Evolutionary conservation across 257 asterid genomes (phyloP).

Genomic region (Ilex aquifolium): DNA sequence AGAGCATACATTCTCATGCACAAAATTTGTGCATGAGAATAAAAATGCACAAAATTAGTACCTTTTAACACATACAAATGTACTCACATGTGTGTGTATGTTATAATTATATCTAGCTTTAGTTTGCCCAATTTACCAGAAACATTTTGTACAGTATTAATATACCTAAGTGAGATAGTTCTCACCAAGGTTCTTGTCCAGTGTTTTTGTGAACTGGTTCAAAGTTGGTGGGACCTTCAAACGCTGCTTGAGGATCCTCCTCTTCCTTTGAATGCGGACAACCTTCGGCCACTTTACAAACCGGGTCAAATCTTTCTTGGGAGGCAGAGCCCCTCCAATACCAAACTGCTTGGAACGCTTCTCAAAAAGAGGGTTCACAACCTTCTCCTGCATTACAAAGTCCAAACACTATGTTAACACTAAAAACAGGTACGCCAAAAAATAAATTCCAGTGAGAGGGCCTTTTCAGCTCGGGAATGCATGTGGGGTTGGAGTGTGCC

Average conservation of each 20-base stretch:
- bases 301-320: constrained; percentile 33
- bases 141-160: neutral
- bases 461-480: no score
- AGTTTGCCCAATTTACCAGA: neutral
- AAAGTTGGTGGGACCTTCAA: constrained; percentile 45
- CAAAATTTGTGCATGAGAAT: neutral
- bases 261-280: constrained; percentile 34
- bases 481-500: neutral
- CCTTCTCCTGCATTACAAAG: constrained; percentile 18
- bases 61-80: neutral
- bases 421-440: neutral
- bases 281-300: constrained; percentile 33
- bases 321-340: constrained; percentile 39
- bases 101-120: neutral
- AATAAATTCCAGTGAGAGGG: neutral
- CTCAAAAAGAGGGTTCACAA: constrained; percentile 39
- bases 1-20: neutral
- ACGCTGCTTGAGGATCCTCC: constrained; percentile 37
- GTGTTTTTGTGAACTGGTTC: constrained; percentile 43
- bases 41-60: neutral
- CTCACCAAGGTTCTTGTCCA: constrained; percentile 41
- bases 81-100: neutral
- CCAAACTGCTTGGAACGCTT: constrained; percentile 40
- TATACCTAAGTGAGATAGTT: neutral
- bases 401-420: neutral